Evolutionary conservation across 768 basidiomycete species (phyloP).

Genomic region (Lactifluus pinguis): DNA sequence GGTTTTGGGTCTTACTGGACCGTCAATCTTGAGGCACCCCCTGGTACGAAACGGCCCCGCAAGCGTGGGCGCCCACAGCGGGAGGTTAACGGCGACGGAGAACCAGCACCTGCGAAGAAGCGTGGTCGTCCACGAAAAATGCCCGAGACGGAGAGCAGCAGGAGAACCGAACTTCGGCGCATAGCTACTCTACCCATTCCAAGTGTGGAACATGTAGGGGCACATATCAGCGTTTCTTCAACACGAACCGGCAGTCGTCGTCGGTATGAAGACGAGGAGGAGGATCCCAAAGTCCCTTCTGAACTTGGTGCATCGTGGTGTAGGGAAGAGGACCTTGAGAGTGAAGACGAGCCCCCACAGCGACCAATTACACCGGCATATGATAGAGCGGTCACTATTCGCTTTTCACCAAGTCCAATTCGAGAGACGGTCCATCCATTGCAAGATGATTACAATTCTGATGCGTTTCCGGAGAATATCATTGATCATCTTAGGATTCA

Average conservation of each 20-base stretch:
- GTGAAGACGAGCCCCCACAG: constrained; percentile 42
- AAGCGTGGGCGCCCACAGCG: constrained; percentile 64
- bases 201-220: neutral
- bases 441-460: neutral
- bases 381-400: neutral
- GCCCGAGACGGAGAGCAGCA: neutral
- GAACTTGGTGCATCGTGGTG: constrained; percentile 22
- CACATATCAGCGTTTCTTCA: constrained; percentile 20
- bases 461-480: constrained; percentile 26
- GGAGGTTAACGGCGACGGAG: constrained; percentile 23
- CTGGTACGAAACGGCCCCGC: constrained; percentile 77
- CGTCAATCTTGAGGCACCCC: constrained; percentile 77
- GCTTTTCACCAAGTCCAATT: constrained; percentile 1
- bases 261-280: constrained; percentile 31
- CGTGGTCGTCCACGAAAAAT: constrained; percentile 20
- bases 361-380: constrained; percentile 12
- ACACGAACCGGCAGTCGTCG: constrained; percentile 20
- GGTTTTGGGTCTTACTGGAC: constrained; percentile 89
- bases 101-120: constrained; percentile 15
- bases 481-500: constrained; percentile 61
- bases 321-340: constrained; percentile 44
- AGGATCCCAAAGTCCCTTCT: constrained; percentile 22
- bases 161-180: neutral
- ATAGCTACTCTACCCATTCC: constrained; percentile 13
- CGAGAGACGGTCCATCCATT: neutral